Evolutionary conservation across 1,284 basidiomycete genomes (phyloP).

Genomic region (Entoloma clypeatum): DNA sequence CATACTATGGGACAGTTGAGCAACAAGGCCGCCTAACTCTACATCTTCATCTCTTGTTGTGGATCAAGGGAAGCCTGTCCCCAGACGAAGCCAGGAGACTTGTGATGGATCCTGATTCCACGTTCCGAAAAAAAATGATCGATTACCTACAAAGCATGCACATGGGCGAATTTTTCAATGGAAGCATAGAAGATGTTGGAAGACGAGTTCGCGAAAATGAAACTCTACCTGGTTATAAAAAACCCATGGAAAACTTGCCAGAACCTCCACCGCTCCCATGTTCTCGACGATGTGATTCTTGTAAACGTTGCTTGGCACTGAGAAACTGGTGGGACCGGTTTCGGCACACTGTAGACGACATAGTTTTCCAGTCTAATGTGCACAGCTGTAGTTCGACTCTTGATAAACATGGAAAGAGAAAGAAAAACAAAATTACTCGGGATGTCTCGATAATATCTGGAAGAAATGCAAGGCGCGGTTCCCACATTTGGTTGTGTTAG

Average conservation of each 20-base stretch:
- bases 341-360: conserved; percentile 3
- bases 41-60: conserved; percentile 32
- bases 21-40: conserved; percentile 34
- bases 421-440: conserved; percentile 7
- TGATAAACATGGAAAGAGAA: conserved; percentile 7
- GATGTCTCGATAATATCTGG: conserved; percentile 22
- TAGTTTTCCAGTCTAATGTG: conserved; percentile 1
- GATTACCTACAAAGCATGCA: conserved; percentile 23
- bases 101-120: conserved; percentile 21
- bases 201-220: not conserved
- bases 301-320: no score
- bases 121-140: conserved; percentile 22
- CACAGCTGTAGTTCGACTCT: conserved; percentile 5
- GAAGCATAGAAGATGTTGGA: conserved; percentile 8
- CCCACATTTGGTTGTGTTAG: conserved; percentile 19
- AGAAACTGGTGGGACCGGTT: conserved; percentile 8
- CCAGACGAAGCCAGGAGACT: conserved; percentile 25
- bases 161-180: conserved; percentile 20
- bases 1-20: conserved; percentile 36
- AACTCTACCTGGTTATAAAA: conserved; percentile 4
- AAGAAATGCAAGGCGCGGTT: conserved; percentile 27
- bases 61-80: conserved; percentile 22
- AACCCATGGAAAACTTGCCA: conserved; percentile 14
- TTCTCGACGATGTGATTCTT: no score
- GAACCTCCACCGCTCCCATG: conserved; percentile 3